Evolutionary conservation across 2,329 filamentous ascomycete genomes (phyloP).

Genomic region (Penicillium sp.): DNA sequence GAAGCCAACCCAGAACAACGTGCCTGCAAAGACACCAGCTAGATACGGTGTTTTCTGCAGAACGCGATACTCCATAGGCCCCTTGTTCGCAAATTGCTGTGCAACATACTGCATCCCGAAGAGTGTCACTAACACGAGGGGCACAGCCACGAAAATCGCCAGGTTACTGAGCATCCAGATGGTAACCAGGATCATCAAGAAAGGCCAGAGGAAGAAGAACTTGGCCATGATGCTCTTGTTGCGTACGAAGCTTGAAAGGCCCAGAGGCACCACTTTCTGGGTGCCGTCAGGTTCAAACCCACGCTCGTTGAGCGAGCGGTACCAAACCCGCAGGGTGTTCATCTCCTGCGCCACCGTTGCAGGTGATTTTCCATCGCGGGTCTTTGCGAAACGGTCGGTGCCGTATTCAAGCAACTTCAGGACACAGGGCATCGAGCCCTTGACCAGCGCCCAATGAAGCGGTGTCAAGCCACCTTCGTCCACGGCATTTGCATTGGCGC

Average conservation of each 20-base stretch:
- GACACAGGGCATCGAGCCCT: conserved; percentile 83
- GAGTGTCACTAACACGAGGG: conserved; percentile 64
- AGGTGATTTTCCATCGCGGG: conserved; percentile 85
- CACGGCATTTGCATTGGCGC: conserved; percentile 83
- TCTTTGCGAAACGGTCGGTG: conserved; percentile 87
- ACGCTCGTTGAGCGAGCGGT: conserved; percentile 75
- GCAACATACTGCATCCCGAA: conserved; percentile 70
- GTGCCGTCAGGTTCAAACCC: conserved; percentile 80
- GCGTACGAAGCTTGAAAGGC: conserved; percentile 70
- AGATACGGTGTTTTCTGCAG: conserved; percentile 93
- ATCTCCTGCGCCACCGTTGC: conserved; percentile 83
- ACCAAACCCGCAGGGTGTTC: conserved; percentile 80
- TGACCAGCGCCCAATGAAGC: conserved; percentile 93
- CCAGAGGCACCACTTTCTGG: conserved; percentile 66
- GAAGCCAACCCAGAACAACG: conserved; percentile 75
- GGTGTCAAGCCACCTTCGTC: conserved; percentile 95
- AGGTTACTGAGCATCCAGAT: conserved; percentile 71
- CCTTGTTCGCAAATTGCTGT: conserved; percentile 74
- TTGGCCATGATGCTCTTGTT: conserved; percentile 74
- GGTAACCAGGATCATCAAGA: conserved; percentile 68
- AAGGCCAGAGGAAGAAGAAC: conserved; percentile 89
- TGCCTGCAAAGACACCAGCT: conserved; percentile 86
- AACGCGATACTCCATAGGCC: conserved; percentile 80
- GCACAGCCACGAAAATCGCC: conserved; percentile 73
- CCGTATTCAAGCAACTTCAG: conserved; percentile 95